Evolutionary conservation across 2,329 filamentous ascomycete species (phyloP).

Genomic region (Arthrobotrys megalospora): DNA sequence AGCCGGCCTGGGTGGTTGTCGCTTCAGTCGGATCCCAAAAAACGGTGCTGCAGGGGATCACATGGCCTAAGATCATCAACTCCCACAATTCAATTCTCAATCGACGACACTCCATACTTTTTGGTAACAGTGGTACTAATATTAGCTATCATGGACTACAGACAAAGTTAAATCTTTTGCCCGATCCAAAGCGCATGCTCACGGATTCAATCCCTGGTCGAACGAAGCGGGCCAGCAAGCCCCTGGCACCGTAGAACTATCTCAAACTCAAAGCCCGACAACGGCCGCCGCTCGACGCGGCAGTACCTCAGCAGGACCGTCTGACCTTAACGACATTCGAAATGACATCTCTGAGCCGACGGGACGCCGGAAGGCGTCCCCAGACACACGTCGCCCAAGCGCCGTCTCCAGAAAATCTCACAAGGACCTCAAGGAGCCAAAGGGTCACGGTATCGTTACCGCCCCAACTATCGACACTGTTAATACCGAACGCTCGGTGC

Average conservation of each 20-base stretch:
- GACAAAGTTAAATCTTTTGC: slow-evolving; percentile 62
- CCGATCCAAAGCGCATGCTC: slow-evolving; percentile 62
- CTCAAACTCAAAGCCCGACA: slow-evolving; percentile 37
- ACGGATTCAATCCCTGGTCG: slow-evolving; percentile 62
- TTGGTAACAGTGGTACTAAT: neutral
- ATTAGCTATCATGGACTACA: neutral
- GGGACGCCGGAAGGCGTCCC: slow-evolving; percentile 50
- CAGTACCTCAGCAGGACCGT: slow-evolving; percentile 29
- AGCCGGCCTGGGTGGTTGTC: neutral
- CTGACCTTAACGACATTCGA: slow-evolving; percentile 34
- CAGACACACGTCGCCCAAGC: slow-evolving; percentile 41
- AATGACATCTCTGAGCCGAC: slow-evolving; percentile 34
- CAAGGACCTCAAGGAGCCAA: slow-evolving; percentile 1
- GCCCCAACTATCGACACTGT: slow-evolving; percentile 44
- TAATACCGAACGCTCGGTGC: slow-evolving; percentile 49
- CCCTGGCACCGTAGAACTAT: slow-evolving; percentile 55
- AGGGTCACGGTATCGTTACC: neutral
- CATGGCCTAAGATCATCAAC: slow-evolving; percentile 14
- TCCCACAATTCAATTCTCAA: neutral
- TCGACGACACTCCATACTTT: neutral
- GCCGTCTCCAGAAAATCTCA: slow-evolving; percentile 21
- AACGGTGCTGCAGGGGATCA: slow-evolving; percentile 11
- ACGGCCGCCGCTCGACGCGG: slow-evolving; percentile 26
- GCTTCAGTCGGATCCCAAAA: slow-evolving; percentile 35
- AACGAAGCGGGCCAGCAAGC: slow-evolving; percentile 54